Evolutionary conservation across 2,329 filamentous ascomycete species (phyloP).

Genomic region (Esteya vermicola): DNA sequence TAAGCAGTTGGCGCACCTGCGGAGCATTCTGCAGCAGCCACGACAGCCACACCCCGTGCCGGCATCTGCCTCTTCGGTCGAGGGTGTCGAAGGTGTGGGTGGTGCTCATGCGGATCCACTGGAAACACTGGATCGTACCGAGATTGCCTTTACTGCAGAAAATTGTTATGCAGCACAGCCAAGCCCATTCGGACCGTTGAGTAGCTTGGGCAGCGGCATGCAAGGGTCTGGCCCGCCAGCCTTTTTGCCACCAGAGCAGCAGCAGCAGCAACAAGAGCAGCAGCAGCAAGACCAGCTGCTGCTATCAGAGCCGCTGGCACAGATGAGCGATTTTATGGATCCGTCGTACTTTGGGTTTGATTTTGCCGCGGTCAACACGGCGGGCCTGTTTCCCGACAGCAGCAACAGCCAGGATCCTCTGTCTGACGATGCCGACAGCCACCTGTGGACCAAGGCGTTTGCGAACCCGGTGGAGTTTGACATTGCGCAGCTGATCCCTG

Average conservation of each 20-base stretch:
- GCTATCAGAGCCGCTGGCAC: constrained; percentile 4
- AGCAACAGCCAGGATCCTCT: too few species aligned
- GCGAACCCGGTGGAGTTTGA: constrained; percentile 20
- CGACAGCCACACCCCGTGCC: not conserved
- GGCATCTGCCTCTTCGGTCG: not conserved
- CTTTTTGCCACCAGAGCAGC: too few species aligned
- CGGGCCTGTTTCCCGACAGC: constrained; percentile 1
- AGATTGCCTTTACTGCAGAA: too few species aligned
- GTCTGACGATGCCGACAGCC: constrained; percentile 16
- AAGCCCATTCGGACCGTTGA: too few species aligned
- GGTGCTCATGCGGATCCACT: not conserved
- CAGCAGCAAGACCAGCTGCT: not conserved
- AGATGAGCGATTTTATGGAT: constrained; percentile 8
- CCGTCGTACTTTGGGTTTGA: not conserved
- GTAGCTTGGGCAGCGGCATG: too few species aligned
- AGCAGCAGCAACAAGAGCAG: too few species aligned
- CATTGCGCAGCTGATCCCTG: constrained; percentile 16
- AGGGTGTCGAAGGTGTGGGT: not conserved
- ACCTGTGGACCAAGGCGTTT: constrained; percentile 24
- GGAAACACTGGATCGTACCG: too few species aligned
- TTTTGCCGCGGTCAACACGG: too few species aligned
- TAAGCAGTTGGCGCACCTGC: constrained; percentile 14
- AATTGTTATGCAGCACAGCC: too few species aligned
- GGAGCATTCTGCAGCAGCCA: constrained; percentile 2
- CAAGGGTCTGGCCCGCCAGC: too few species aligned